Base-by-base conservation (phyloP, 441 rosid genomes). In the Lepidium campestre region DNA sequence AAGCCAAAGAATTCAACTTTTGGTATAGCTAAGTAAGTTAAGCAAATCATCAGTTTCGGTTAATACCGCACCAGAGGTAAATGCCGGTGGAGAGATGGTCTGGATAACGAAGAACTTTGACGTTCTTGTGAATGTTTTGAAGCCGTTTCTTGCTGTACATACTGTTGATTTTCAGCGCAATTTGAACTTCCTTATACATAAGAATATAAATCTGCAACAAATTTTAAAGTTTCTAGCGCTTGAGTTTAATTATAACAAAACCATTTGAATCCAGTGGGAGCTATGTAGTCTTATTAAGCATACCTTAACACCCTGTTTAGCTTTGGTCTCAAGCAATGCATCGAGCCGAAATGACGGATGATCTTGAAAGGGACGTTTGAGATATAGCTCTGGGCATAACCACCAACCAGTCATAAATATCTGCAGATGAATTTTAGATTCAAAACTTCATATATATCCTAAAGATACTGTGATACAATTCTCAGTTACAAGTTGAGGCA, bases 391-490 rank as follows among this genome's bases (percentile, higher is more conserved):
- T 5, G 94, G 94, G 69, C 91, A 88, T 59, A 88, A 78, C 94
- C 94, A 88, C 94, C 94, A 88, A 66, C 94, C 94, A 47, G 89
- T 84, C 23, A 88, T 84, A 63, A 84, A 83, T 75, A 85, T 80
- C 91, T 84, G 75, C 71, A 63, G 13, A 40, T 31, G 39, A 72
- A 29, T 3, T 17, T 15, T 41, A 11, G 22, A 20, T 15, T 27
- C 3, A 11, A 27, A 36, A 66, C 57, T 65, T 15, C 34, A 41
- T 39, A 4, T 6, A 23, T 23, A 22, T 41, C 15, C 6, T 46
- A 22, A 22, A 2, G 17, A 37, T 15, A 9, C 12, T 50, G 19
- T 13, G 40, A 20, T 36, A 13, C 0, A 6, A 20, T 14, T 59
- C 8, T 15, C 25, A 48, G 9, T 20, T 6, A 44, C 36, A 3